phyloP scores from a whole-genome alignment of 768 basidiomycete genomes.

The Russula compacta region DNA sequence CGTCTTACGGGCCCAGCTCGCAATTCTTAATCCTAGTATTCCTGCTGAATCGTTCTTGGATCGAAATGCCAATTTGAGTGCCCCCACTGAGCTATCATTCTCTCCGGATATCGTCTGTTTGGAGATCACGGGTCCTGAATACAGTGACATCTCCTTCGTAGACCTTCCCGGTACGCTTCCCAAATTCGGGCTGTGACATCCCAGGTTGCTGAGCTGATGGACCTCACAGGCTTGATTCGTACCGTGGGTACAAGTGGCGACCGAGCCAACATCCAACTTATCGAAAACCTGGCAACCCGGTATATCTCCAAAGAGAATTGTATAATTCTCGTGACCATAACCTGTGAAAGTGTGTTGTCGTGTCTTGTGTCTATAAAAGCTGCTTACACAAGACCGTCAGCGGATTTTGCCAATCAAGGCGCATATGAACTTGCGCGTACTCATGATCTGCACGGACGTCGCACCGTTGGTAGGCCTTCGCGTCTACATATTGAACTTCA shows the following conservation, averaged over 20 bases:
- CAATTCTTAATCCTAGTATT: slow-evolving; percentile 10
- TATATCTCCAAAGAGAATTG: slow-evolving; percentile 21
- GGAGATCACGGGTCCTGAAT: slow-evolving; percentile 22
- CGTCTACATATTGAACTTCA: neutral
- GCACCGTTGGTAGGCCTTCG: slow-evolving; percentile 22
- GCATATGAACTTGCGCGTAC: slow-evolving; percentile 23
- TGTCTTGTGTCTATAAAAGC: neutral
- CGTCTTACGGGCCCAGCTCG: slow-evolving; percentile 6
- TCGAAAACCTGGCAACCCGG: slow-evolving; percentile 15
- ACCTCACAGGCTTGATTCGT: slow-evolving; percentile 20
- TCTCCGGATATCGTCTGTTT: slow-evolving; percentile 24
- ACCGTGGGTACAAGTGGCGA: slow-evolving; percentile 21
- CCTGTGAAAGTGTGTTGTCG: slow-evolving; percentile 23
- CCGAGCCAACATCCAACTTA: slow-evolving; percentile 18
- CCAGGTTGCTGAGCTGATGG: neutral
- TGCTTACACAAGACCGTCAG: slow-evolving; percentile 11
- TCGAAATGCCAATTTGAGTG: too few species aligned
- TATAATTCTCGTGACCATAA: slow-evolving; percentile 24
- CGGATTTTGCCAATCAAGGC: slow-evolving; percentile 28
- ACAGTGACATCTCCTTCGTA: slow-evolving; percentile 26
- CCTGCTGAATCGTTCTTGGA: neutral
- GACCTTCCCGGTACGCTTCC: slow-evolving; percentile 24
- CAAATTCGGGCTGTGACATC: neutral
- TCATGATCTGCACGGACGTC: slow-evolving; percentile 19
- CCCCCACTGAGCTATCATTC: slow-evolving; percentile 13